phyloP scores from a whole-genome alignment of 2,329 filamentous ascomycete species.

The Phyllosticta citribraziliensis region DNA sequence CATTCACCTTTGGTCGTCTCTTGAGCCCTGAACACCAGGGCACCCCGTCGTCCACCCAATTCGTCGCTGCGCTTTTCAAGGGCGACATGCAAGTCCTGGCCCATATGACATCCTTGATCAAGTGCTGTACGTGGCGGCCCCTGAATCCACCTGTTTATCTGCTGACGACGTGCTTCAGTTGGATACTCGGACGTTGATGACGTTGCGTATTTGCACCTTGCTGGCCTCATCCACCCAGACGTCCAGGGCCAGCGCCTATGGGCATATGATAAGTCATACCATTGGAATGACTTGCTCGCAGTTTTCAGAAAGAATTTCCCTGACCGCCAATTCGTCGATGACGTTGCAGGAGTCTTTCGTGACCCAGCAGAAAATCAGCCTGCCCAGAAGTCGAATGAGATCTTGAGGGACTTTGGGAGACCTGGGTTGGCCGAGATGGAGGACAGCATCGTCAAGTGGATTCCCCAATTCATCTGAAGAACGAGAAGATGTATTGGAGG shows the following conservation, averaged over 20 bases:
- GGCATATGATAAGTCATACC: conserved; percentile 9
- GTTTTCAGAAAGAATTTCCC: conserved; percentile 10
- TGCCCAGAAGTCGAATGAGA: background rate
- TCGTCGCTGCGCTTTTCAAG: background rate
- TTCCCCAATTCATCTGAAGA: background rate
- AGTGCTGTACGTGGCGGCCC: background rate
- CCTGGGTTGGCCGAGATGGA: conserved; percentile 13
- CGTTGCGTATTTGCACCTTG: background rate
- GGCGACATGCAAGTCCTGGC: background rate
- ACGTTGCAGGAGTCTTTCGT: conserved; percentile 3
- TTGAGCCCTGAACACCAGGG: background rate
- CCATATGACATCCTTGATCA: background rate
- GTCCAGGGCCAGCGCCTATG: conserved; percentile 11
- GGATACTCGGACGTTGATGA: background rate
- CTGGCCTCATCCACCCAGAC: conserved; percentile 5
- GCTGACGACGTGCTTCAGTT: background rate
- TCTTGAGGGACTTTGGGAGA: conserved; percentile 11
- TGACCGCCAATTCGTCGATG: background rate
- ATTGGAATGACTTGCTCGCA: conserved; percentile 9
- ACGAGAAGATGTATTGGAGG: background rate
- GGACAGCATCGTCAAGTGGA: background rate
- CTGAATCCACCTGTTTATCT: background rate
- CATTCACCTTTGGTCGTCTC: background rate
- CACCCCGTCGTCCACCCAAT: background rate
- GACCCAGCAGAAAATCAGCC: conserved; percentile 11